Evolutionary conservation across 2,329 filamentous ascomycete species (phyloP), one percentile per base, ranked within the genome.

Genomic region (Stagonosporopsis cucurbitacearum): DNA sequence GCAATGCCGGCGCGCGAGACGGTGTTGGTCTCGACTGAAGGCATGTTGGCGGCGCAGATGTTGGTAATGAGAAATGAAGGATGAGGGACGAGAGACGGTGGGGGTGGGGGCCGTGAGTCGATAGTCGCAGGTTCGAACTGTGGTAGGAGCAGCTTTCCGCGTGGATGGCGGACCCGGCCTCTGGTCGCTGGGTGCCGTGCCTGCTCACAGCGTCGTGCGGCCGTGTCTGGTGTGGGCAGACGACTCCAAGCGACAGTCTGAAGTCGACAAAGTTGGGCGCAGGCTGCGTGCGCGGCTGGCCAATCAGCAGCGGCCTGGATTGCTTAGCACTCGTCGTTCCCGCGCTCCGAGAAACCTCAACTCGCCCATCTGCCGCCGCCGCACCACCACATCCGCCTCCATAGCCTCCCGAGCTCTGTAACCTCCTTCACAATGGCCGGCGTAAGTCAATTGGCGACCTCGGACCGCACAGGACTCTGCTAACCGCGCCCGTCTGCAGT

Each of bases 1-100:
- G 88, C 88, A 67, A 94, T 88, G 71, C 81, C 81, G 13, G 81
- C 75, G 50, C 76, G 76, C 39, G 77, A 77, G 33, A 74, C 62
- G 20, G 63, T 46, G 7, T 67, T 60, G 20, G 67, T 67, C 41
- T 72, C 69, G 41, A 69, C 65, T 7, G 70, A 65, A 37, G 72
- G 68, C 70, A 74, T 74, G n/a, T 53, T 62, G 62, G 43, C 19
- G 32, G 4, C 23, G 36, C n/a, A 22, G 47, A 22, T 19, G n/a
- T 23, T 15, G 3, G 32, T 46, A 5, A 43, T 15, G 39, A 25
- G 15, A 23, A 20, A 36, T 12, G 9, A 33, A n/a, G 15, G n/a
- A 20, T n/a, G n/a, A n/a, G n/a, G n/a, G n/a, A 17, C 6, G 42
- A n/a, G 32, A 6, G 11, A 28, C 26, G 37, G 39, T 19, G 52